These are phyloP conservation scores for Emergomyces orientalis DNA, from an alignment of 2,329 filamentous ascomycete genomes.

Conservation along the genomic window DNA sequence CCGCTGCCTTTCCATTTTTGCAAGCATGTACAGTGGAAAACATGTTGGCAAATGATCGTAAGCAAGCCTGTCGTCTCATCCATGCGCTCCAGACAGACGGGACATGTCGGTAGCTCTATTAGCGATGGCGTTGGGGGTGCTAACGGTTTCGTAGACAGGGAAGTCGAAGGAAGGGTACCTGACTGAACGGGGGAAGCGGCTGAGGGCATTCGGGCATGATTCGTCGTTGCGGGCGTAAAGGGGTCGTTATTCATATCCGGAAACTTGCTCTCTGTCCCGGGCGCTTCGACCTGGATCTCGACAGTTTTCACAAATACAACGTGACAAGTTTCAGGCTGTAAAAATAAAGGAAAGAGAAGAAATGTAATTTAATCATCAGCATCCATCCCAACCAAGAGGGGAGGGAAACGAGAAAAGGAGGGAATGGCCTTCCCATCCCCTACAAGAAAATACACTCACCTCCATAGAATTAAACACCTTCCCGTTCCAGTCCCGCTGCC, in stretches of 20 bases:
- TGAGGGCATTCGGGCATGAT: constrained; percentile 18
- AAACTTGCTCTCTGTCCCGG: constrained; percentile 41
- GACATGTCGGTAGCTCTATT: constrained; percentile 87
- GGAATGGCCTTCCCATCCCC: neutral
- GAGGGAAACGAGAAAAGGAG: too few relatives aligned
- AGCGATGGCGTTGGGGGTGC: constrained; percentile 72
- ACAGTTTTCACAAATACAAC: constrained; percentile 92
- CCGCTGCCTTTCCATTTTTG: constrained; percentile 93
- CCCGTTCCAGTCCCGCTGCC: constrained; percentile 82
- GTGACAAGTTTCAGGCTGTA: constrained; percentile 83
- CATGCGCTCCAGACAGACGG: constrained; percentile 95
- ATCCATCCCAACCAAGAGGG: constrained; percentile 10
- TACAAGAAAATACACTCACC: constrained; percentile 43
- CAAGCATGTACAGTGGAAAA: constrained; percentile 93
- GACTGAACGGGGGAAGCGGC: constrained; percentile 23
- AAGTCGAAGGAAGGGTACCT: constrained; percentile 30
- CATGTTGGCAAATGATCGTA: constrained; percentile 93
- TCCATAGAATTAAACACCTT: constrained; percentile 88
- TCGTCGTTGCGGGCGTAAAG: constrained; percentile 44
- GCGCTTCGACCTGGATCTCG: constrained; percentile 48
- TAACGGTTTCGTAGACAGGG: constrained; percentile 52
- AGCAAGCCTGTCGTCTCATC: constrained; percentile 91
- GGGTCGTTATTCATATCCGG: constrained; percentile 56
- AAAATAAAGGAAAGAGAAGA: neutral
- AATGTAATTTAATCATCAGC: constrained; percentile 11